A percentile compares a stretch with the other conserved stretches of the same genome.
These are phyloP conservation scores for Zymoseptoria brevis DNA, from an alignment of 2,329 filamentous ascomycete genomes.

Conservation along the genomic window DNA sequence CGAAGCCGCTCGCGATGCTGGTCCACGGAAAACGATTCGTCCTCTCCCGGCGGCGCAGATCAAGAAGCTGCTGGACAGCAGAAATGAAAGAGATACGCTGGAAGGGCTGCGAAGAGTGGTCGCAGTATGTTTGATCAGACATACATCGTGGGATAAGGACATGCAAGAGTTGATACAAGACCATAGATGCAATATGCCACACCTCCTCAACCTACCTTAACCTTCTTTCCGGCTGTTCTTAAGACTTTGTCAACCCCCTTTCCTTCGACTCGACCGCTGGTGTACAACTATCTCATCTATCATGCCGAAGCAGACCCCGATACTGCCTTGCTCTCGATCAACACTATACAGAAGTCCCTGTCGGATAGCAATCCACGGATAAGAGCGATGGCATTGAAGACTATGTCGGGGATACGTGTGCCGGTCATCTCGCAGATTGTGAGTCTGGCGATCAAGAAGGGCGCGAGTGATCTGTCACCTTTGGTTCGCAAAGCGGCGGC, in stretches of 20 bases:
- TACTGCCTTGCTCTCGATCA: constrained; percentile 90
- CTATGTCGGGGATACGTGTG: constrained; percentile 96
- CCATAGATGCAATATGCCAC: constrained; percentile 89
- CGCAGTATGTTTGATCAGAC: constrained; percentile 52
- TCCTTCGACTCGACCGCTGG: constrained; percentile 92
- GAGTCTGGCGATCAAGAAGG: constrained; percentile 89
- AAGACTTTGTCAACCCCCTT: constrained; percentile 96
- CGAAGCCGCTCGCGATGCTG: constrained; percentile 87
- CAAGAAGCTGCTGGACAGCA: constrained; percentile 89
- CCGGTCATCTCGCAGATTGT: constrained; percentile 98
- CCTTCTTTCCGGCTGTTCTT: constrained; percentile 95
- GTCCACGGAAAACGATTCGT: constrained; percentile 51
- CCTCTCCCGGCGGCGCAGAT: constrained; percentile 73
- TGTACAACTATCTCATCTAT: constrained; percentile 95
- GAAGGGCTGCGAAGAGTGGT: constrained; percentile 86
- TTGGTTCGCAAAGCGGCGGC: constrained; percentile 89
- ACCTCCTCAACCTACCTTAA: constrained; percentile 75
- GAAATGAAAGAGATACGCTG: constrained; percentile 84
- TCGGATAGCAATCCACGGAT: constrained; percentile 87
- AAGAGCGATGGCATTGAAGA: constrained; percentile 82
- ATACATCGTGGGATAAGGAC: not conserved
- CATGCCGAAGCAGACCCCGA: constrained; percentile 96
- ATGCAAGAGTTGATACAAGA: constrained; percentile 10
- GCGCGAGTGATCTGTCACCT: constrained; percentile 86
- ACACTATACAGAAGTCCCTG: constrained; percentile 96